Evolutionary conservation across 2,329 filamentous ascomycete species (phyloP).

Genomic region (Reticulascus tulasneorum): DNA sequence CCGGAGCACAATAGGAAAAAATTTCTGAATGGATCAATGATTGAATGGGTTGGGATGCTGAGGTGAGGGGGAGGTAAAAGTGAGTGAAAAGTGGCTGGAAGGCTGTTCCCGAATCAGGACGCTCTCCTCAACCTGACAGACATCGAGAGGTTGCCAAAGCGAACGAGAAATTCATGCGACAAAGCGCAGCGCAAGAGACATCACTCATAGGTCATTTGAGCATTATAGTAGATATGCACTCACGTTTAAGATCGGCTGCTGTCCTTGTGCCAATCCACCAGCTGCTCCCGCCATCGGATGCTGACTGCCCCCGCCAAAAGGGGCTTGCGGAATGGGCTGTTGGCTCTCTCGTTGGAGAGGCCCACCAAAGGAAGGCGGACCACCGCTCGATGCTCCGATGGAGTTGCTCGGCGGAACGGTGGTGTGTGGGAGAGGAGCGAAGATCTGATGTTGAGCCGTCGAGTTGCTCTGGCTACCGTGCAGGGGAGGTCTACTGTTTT

Average conservation of each 20-base stretch:
- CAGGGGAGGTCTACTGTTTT: slow-evolving; percentile 46
- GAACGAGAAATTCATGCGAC: no score
- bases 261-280: slow-evolving; percentile 65
- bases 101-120: no score
- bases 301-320: slow-evolving; percentile 32
- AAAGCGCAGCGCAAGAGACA: no score
- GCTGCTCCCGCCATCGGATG: slow-evolving; percentile 35
- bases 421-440: slow-evolving; percentile 49
- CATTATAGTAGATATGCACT: no score
- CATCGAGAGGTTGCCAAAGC: no score
- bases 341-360: slow-evolving; percentile 56
- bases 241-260: slow-evolving; percentile 79
- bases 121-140: no score
- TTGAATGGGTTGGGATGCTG: no score
- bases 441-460: slow-evolving; percentile 51
- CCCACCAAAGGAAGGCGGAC: slow-evolving; percentile 65
- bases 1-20: no score
- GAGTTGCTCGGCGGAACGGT: slow-evolving; percentile 47
- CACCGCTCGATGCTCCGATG: slow-evolving; percentile 55
- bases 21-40: no score
- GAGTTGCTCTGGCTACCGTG: slow-evolving; percentile 47
- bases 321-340: slow-evolving; percentile 55
- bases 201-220: no score
- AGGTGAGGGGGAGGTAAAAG: no score
- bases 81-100: no score